Conservation (phyloP, 352 stramenopile genomes). For the Globisporangium okanoganense region DNA sequence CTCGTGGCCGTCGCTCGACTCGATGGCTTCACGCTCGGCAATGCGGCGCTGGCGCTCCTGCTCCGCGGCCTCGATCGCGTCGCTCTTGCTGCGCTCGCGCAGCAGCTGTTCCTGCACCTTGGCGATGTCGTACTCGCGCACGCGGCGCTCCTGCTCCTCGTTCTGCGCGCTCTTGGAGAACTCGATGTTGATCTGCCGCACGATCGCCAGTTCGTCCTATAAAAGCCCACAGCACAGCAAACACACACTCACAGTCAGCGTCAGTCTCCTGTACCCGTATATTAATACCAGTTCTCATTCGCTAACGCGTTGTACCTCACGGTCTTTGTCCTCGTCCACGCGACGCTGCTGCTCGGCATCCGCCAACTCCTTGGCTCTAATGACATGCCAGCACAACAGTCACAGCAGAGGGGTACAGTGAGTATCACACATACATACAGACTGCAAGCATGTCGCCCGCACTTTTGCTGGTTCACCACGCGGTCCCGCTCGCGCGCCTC, state of each 20-base stretch:
- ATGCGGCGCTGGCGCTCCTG: conserved; percentile 46
- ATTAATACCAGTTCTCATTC: too few relatives aligned
- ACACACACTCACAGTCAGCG: background rate
- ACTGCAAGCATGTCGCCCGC: background rate
- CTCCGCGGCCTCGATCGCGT: conserved; percentile 38
- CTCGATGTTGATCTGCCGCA: conserved; percentile 75
- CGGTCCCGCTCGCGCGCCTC: conserved; percentile 34
- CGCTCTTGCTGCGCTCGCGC: conserved; percentile 36
- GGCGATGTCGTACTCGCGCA: conserved; percentile 60
- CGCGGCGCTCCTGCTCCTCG: conserved; percentile 56
- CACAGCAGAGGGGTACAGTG: background rate
- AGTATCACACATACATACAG: background rate
- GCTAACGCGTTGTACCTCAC: conserved; percentile 32
- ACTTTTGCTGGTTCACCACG: conserved; percentile 48
- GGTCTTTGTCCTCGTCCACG: conserved; percentile 43
- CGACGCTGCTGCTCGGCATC: conserved; percentile 56
- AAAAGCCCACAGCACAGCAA: background rate
- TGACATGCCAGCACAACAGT: background rate
- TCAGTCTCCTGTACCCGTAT: background rate
- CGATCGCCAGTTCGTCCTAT: conserved; percentile 52
- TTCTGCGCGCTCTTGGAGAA: conserved; percentile 53
- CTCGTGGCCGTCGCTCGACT: conserved; percentile 22
- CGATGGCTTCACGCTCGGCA: conserved; percentile 26
- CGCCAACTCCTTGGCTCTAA: conserved; percentile 43
- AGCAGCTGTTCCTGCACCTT: conserved; percentile 61